These are phyloP conservation scores for Phanerochaete carnosa DNA, from an alignment of 768 basidiomycete species.

Conservation along the genomic window DNA sequence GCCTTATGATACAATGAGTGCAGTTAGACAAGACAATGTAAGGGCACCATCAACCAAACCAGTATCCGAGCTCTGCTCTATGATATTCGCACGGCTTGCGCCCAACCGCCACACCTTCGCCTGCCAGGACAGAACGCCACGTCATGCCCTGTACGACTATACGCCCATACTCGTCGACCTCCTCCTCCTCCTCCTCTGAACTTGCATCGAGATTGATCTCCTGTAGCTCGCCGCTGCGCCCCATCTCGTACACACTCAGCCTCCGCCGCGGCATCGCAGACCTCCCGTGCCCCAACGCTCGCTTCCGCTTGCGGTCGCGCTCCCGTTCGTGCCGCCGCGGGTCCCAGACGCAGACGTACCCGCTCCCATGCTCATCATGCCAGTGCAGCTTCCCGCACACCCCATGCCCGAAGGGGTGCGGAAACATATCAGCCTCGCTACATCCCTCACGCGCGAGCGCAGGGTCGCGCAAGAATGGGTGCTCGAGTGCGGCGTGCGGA, in stretches of 20 bases:
- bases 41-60: neutral
- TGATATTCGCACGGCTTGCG: conserved; percentile 32
- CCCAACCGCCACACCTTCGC: conserved; percentile 33
- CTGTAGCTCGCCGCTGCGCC: neutral
- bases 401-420: conserved; percentile 67
- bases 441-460: conserved; percentile 28
- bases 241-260: neutral
- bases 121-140: conserved; percentile 19
- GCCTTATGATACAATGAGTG: neutral
- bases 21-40: neutral
- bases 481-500: conserved; percentile 71
- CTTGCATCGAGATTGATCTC: neutral
- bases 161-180: conserved; percentile 26
- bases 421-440: conserved; percentile 67
- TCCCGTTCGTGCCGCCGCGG: neutral
- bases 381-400: conserved; percentile 63
- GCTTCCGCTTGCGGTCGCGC: neutral
- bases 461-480: conserved; percentile 64
- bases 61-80: conserved; percentile 8
- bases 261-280: neutral
- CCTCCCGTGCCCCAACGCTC: neutral
- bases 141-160: conserved; percentile 19
- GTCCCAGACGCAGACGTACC: neutral
- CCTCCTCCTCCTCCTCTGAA: neutral
- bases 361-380: conserved; percentile 35